phyloP scores from a whole-genome alignment of 1,284 basidiomycete genomes.

The Sporisorium reilianum region DNA sequence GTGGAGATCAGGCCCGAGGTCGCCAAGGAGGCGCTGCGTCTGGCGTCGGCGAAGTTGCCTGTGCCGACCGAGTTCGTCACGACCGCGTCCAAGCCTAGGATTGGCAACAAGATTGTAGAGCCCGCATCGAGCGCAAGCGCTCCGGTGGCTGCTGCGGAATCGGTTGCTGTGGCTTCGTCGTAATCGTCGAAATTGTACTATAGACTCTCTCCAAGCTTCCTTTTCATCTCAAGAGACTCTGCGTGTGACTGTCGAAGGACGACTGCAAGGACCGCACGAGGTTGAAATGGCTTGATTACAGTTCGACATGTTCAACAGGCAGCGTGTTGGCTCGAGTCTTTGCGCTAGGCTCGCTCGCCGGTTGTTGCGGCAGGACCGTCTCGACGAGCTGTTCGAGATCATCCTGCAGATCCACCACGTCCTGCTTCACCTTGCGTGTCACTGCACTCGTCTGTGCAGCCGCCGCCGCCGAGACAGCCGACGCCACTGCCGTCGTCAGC shows the following conservation, averaged over 20 bases:
- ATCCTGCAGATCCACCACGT: constrained; percentile 28
- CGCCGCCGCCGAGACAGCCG: constrained; percentile 9
- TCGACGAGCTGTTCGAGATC: constrained; percentile 33
- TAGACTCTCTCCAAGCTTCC: constrained; percentile 7
- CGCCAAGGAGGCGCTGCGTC: constrained; percentile 88
- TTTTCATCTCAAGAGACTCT: neutral
- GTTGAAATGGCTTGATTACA: constrained; percentile 11
- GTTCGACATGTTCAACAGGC: constrained; percentile 39
- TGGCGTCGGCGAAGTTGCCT: constrained; percentile 90
- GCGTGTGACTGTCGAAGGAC: neutral
- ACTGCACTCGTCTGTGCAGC: constrained; percentile 23
- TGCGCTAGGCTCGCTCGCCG: constrained; percentile 6
- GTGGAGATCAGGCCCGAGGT: constrained; percentile 88
- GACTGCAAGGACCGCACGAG: neutral
- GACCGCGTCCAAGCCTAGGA: constrained; percentile 78
- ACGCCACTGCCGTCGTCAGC: constrained; percentile 23
- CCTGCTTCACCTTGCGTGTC: constrained; percentile 16
- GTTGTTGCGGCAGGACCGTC: constrained; percentile 20
- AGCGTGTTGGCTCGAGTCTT: constrained; percentile 26
- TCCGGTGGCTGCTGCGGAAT: neutral
- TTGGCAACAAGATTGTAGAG: constrained; percentile 74
- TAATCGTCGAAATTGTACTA: constrained; percentile 10
- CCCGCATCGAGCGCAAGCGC: neutral
- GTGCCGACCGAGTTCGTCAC: constrained; percentile 90
- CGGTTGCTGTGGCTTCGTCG: constrained; percentile 2